Conservation (phyloP, 805 yeast species). For the Candida patagonica region DNA sequence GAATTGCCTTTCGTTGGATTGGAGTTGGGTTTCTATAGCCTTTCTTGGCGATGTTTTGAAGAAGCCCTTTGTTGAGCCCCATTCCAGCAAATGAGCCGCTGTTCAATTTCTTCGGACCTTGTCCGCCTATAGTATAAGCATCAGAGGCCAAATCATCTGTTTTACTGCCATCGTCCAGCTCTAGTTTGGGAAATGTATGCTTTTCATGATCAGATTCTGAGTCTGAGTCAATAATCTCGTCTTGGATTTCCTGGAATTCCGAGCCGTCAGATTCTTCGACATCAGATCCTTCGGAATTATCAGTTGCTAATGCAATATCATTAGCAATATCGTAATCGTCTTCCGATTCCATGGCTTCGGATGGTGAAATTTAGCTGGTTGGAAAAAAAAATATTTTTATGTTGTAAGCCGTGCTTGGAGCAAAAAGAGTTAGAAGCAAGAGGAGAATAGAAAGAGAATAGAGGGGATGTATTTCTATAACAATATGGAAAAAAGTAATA, state of each 20-base stretch:
- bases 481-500: too few relatives aligned
- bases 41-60: constrained; percentile 64
- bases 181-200: constrained; percentile 10
- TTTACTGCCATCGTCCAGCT: constrained; percentile 28
- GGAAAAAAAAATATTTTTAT: too few relatives aligned
- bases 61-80: constrained; percentile 67
- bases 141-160: constrained; percentile 15
- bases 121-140: constrained; percentile 14
- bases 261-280: constrained; percentile 7
- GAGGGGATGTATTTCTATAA: too few relatives aligned
- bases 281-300: constrained; percentile 5
- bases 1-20: constrained; percentile 92
- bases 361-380: too few relatives aligned
- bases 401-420: too few relatives aligned
- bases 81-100: constrained; percentile 79
- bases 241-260: constrained; percentile 18
- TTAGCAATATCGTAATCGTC: constrained; percentile 22
- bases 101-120: constrained; percentile 23
- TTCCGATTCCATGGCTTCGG: constrained; percentile 15
- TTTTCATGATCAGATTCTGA: constrained; percentile 32
- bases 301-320: constrained; percentile 14
- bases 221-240: constrained; percentile 35
- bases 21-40: constrained; percentile 97
- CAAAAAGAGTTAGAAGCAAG: too few relatives aligned
- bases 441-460: too few relatives aligned